These are phyloP conservation scores for Phyllosticta ampelicida DNA, from an alignment of 2,329 filamentous ascomycete species.

Conservation along the genomic window DNA sequence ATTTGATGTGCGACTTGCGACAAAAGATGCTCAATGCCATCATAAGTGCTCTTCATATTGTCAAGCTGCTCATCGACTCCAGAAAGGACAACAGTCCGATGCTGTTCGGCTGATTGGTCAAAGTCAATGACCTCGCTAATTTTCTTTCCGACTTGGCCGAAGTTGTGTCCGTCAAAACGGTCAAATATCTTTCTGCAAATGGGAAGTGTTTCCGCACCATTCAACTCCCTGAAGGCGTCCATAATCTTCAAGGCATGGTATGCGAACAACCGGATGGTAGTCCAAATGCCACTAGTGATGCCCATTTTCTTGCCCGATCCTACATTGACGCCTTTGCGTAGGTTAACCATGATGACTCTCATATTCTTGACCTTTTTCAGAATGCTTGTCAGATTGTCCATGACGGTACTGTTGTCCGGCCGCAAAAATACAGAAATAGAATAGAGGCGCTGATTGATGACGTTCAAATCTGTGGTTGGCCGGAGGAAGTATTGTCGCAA, in stretches of 20 bases:
- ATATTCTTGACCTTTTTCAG: conserved; percentile 69
- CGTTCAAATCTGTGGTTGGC: conserved; percentile 56
- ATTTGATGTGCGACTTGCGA: conserved; percentile 56
- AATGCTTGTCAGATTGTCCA: conserved; percentile 47
- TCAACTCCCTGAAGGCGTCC: conserved; percentile 49
- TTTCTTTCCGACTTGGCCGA: conserved; percentile 57
- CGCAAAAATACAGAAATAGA: conserved; percentile 57
- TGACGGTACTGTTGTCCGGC: conserved; percentile 51
- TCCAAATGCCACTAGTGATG: conserved; percentile 60
- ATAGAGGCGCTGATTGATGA: conserved; percentile 62
- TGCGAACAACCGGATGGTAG: conserved; percentile 59
- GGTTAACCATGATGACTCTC: conserved; percentile 52
- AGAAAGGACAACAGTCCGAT: conserved; percentile 59
- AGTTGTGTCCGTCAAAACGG: conserved; percentile 45
- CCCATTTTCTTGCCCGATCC: conserved; percentile 40
- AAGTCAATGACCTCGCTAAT: conserved; percentile 74
- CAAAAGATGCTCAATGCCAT: conserved; percentile 65
- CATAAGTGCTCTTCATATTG: conserved; percentile 63
- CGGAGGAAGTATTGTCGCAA: conserved; percentile 75
- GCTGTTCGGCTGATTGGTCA: conserved; percentile 58
- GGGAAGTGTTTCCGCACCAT: conserved; percentile 40
- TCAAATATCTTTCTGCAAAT: conserved; percentile 51
- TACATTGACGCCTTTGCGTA: conserved; percentile 67
- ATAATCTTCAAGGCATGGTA: conserved; percentile 59
- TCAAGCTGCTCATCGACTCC: conserved; percentile 70